Evolutionary conservation across 2,329 filamentous ascomycete species (phyloP).

Genomic region (Karstenula rhodostoma): DNA sequence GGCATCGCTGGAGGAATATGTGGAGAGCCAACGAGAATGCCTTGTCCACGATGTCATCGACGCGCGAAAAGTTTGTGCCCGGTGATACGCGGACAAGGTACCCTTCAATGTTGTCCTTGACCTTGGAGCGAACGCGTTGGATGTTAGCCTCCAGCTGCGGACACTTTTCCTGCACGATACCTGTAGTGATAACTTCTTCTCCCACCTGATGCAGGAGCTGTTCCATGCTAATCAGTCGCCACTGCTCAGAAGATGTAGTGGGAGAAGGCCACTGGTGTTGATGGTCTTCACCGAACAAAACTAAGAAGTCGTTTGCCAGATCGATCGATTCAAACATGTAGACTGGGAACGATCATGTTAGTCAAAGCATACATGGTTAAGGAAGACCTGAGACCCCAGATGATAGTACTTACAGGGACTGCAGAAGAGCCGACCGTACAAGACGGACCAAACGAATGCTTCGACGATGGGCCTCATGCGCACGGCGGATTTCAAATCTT

Average conservation of each 20-base stretch:
- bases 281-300: slow-evolving; percentile 15
- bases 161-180: not conserved
- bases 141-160: slow-evolving; percentile 9
- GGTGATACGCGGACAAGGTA: not conserved
- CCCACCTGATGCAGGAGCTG: slow-evolving; percentile 2
- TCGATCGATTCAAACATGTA: slow-evolving; percentile 9
- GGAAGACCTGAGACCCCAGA: not conserved
- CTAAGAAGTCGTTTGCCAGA: not conserved
- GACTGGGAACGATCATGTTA: slow-evolving; percentile 2
- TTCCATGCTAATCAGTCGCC: slow-evolving; percentile 21
- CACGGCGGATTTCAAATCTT: slow-evolving; percentile 14
- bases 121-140: not conserved
- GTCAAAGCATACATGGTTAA: not conserved
- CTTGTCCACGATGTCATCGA: slow-evolving; percentile 23
- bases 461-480: slow-evolving; percentile 22
- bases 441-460: slow-evolving; percentile 14
- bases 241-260: slow-evolving; percentile 16
- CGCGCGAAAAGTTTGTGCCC: not conserved
- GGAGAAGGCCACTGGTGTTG: slow-evolving; percentile 9
- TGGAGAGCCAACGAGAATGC: slow-evolving; percentile 24
- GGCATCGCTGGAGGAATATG: slow-evolving; percentile 26
- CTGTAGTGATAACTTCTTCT: slow-evolving; percentile 1
- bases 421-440: not conserved
- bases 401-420: slow-evolving; percentile 2
- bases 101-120: not conserved